Evolutionary conservation across 352 stramenopile genomes (phyloP), one percentile per base, ranked within the genome.

Genomic region (Globisporangium perplexum): DNA sequence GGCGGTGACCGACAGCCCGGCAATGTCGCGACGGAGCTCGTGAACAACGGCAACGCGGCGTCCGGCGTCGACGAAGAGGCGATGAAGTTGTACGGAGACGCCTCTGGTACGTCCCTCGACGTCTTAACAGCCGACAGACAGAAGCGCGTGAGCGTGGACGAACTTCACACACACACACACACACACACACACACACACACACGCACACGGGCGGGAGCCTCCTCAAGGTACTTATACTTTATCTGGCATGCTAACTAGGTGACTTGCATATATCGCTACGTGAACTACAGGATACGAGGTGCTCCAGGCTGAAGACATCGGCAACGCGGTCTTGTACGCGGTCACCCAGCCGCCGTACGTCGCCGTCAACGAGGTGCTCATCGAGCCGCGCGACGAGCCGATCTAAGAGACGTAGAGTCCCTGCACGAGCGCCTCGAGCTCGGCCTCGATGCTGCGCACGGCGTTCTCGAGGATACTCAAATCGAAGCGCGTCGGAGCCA

Each of bases 21-120:
- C 24, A 95, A 97, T 59, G 88, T 96, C 22, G 81, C 74, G 17
- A 98, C 90, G n/a, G 84, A 96, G 44, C 72, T 98, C 18, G 76
- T 96, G 42, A 77, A 85, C 62, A 79, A 92, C 53, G 93, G 86
- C 28, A 94, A 84, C 48, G 66, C 64, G 46, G 67, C 65, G 33
- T 85, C 68, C 26, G 69, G 75, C 15, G 72, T 84, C 22, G 88
- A 98, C 59, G 65, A 77, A 42, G 79, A 95, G 53, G 89, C 86
- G 8, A 89, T 88, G 75, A 82, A 84, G 50, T 50, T 78, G 28
- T 88, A 85, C 26, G 77, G 77, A 22, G 64, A 65, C 1, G 47
- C 63, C 20, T 88, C 77, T 3, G 74, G 76, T 86, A 54, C 33
- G 51, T 35, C 3, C 22, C 43, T 18, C n/a, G n/a, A n/a, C n/a